Base-by-base conservation (phyloP, 73 alveolate species). In the Paramecium octaurelia region DNA sequence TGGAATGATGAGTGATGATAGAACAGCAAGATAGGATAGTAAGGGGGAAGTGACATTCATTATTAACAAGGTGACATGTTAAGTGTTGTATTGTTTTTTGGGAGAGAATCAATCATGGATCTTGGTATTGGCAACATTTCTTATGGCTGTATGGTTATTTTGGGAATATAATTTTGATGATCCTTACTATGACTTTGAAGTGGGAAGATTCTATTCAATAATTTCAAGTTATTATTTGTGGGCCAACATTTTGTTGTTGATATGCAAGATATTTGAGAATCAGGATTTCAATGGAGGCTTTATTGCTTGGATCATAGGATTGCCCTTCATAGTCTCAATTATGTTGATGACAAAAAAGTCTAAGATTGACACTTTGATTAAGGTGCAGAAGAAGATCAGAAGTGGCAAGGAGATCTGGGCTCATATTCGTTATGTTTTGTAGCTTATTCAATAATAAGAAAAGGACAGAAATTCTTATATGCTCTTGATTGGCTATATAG, bases 401-500 rank as follows among this genome's bases (percentile, higher is more conserved):
- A 95, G 96, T 86, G 99, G 99, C 0, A 97, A 95, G 44, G 95
- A 96, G 38, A 96, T 97, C 0, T 93, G 95, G 76, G 77, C 87
- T 14, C 97, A 97, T 91, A 92, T 97, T 20, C 90, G 98, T 58
- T 97, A 95, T 91, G 96, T 96, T 48, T 86, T 97, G 7, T 96
- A 96, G 73, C 86, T 97, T 42, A 95, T 93, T 20, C 88, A 92
- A 86, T 93, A 96, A 80, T 91, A 96, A 10, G 96, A 94, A 54
- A 85, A 88, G 16, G 96, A 96, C 84, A 93, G 98, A 68, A 95
- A 95, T 90, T 93, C 96, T 86, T 96, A 95, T 92, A 96, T 96
- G 88, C 86, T 97, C 71, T 93, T 97, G 60, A 95, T 93, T 86
- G 99, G 99, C 29, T 97, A 97, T 90, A 95, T 97, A 12, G 94